Base-by-base conservation (phyloP, 75 land plant species). In the Chamaecyparis obtusa region DNA sequence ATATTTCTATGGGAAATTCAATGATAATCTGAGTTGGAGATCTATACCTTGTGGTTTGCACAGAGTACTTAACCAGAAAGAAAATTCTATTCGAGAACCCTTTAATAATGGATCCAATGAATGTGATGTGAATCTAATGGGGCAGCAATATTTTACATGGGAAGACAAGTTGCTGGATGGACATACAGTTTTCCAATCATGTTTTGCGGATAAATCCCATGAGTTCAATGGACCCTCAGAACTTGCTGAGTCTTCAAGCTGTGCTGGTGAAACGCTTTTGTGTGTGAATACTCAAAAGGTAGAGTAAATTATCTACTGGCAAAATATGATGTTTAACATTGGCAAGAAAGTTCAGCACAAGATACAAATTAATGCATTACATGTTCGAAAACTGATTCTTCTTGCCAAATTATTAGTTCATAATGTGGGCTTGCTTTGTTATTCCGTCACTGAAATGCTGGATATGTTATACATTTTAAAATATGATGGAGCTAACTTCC, bases 251-350 rank as follows among this genome's bases (percentile, higher is more conserved):
- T 37, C 84, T 72, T 48, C 85, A 71, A 72, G 79, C 49, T 37
- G 84, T 35, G 79, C 51, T 57, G 46, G 55, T 67, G 83, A 88
- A 3, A 32, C 82, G 32, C 95, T 92, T 83, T 93, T 98, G 94
- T 84, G 94, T 46, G 99, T 97, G 35, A 88, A 86, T 41, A 89
- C 89, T 39, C 99, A 96, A 86, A 97, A 94, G 96, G 99, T 98
- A 90, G 14, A 9, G 81, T 17, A 78, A 19, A 15, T 21, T 19
- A 37, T 78, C 27, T 78, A 11, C 43, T 19, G 11, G 41, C 11
- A 78, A 24, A 5, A 24, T 64, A 64, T 64, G 5, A 8, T 64
- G 69, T 27, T 64, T 64, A 24, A 64, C 30, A 64, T 64, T 64
- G 69, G 30, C n/a, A 7, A 64, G 69, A 64, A 17, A 21, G 30